Evolutionary conservation across 1,139 yeast genomes (phyloP), one percentile per base, ranked within the genome.

Genomic region (Debaryomycetaceae sp.): DNA sequence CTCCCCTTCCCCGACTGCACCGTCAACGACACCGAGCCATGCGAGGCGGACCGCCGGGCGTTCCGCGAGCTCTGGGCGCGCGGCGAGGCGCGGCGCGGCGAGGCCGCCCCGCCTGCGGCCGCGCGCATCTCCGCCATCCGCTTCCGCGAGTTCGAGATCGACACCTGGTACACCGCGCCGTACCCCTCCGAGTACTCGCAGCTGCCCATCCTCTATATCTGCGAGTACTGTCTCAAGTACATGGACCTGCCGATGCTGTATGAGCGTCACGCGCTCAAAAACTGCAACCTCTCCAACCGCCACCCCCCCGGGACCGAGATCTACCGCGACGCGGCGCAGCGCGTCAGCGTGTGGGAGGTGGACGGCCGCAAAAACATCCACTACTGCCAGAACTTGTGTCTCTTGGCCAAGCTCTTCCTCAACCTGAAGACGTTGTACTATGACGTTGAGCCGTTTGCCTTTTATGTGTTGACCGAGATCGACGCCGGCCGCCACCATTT

Each of bases 281-380:
- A 94, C 53, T 75, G 75, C 36, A 63, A 61, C 39, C 41, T 52
- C 33, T 61, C 74, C 18, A 57, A 67, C 37, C 64, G 62, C 33
- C 82, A 76, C 42, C 97, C 97, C 0, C 97, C 97, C 0, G 98
- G 98, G 0, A 70, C 75, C 36, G 96, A 91, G 51, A 85, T 91
- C 10, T 91, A 91, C 50, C 67, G 95, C 25, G 84, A 81, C 41
- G 22, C 38, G 3, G 39, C 31, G 2, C 67, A 70, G 2, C 61
- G 63, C 12, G 61, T 82, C 4, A 76, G 93, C 10, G 65, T 91
- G 12, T 91, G 91, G 77, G 97, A 91, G 54, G 82, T 91, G 14
- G 97, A 91, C 51, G 98, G 98, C 0, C 66, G 93, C 27, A 83
- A 83, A 42, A 80, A 83, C 45, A 79, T 83, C 17, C 64, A 69